phyloP scores from a whole-genome alignment of 768 basidiomycete species.

The Russula sp. region DNA sequence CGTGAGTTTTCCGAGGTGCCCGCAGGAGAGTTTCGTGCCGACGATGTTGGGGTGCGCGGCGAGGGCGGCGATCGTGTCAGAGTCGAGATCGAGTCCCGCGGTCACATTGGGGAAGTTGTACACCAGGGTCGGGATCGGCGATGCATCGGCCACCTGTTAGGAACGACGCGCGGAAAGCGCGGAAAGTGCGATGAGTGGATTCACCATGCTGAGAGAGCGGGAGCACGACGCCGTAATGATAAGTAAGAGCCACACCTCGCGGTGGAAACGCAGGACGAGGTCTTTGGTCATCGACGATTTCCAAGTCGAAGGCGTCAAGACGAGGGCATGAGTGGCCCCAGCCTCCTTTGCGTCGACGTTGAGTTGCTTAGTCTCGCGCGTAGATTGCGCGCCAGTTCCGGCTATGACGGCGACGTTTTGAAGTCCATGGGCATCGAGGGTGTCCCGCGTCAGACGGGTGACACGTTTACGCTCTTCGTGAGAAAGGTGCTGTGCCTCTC shows the following conservation, averaged over 20 bases:
- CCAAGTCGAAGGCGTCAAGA: conserved; percentile 70
- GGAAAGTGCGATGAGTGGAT: background rate
- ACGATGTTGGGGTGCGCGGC: conserved; percentile 79
- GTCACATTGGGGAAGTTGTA: conserved; percentile 86
- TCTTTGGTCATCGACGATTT: conserved; percentile 54
- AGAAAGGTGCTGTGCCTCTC: conserved; percentile 70
- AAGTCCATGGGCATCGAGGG: conserved; percentile 67
- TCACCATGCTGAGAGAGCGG: too few relatives aligned
- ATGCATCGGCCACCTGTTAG: conserved; percentile 54
- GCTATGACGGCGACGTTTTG: conserved; percentile 62
- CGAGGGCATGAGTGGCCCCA: conserved; percentile 74
- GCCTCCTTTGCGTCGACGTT: conserved; percentile 69
- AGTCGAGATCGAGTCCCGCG: conserved; percentile 78
- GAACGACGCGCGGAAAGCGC: background rate
- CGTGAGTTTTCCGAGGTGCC: conserved; percentile 76
- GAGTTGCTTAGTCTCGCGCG: conserved; percentile 64
- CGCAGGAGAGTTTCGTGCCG: conserved; percentile 80
- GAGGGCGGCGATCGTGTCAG: conserved; percentile 61
- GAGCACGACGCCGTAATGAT: conserved; percentile 1
- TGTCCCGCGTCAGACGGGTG: conserved; percentile 58
- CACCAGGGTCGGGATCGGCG: conserved; percentile 66
- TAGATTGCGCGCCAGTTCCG: conserved; percentile 78
- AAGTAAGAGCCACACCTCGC: conserved; percentile 37
- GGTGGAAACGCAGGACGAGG: conserved; percentile 58
- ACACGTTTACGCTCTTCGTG: conserved; percentile 60